Conservation (phyloP, 2,329 filamentous ascomycete species). For the Xylariaceae sp. region DNA sequence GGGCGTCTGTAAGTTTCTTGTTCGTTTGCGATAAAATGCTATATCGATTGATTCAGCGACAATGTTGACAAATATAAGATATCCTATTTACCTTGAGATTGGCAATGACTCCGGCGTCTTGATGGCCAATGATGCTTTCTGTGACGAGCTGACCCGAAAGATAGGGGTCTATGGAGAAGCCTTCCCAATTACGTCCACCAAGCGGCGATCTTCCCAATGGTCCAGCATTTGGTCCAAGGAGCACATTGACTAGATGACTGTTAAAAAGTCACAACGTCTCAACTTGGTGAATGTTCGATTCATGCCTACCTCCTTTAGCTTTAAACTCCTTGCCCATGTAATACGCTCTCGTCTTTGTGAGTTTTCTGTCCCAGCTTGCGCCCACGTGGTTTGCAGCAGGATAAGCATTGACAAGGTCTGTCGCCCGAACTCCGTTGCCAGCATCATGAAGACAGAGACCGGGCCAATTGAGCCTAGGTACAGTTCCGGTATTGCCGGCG, state of each 20-base stretch:
- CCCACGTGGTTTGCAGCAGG: slow-evolving; percentile 48
- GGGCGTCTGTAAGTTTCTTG: slow-evolving; percentile 52
- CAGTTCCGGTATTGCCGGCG: slow-evolving; percentile 45
- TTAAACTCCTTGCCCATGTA: slow-evolving; percentile 58
- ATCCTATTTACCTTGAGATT: slow-evolving; percentile 55
- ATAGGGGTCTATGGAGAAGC: slow-evolving; percentile 64
- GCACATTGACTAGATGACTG: slow-evolving; percentile 45
- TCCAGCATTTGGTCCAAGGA: slow-evolving; percentile 67
- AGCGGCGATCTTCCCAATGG: slow-evolving; percentile 65
- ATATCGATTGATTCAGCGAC: slow-evolving; percentile 25
- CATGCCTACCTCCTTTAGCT: slow-evolving; percentile 43
- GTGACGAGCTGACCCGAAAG: slow-evolving; percentile 68
- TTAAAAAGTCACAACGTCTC: neutral
- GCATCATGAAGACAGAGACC: slow-evolving; percentile 51
- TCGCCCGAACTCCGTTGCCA: slow-evolving; percentile 47
- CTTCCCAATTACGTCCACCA: slow-evolving; percentile 70
- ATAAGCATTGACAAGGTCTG: slow-evolving; percentile 48
- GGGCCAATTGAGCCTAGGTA: slow-evolving; percentile 44
- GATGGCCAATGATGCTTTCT: slow-evolving; percentile 73
- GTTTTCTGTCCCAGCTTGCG: slow-evolving; percentile 52
- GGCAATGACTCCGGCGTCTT: slow-evolving; percentile 75
- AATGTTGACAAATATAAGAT: neutral
- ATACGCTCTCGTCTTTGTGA: slow-evolving; percentile 49
- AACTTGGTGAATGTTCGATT: too few species aligned
- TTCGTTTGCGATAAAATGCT: slow-evolving; percentile 61